phyloP scores from a whole-genome alignment of 2,329 filamentous ascomycete genomes.

The Triangularia verruculosa region DNA sequence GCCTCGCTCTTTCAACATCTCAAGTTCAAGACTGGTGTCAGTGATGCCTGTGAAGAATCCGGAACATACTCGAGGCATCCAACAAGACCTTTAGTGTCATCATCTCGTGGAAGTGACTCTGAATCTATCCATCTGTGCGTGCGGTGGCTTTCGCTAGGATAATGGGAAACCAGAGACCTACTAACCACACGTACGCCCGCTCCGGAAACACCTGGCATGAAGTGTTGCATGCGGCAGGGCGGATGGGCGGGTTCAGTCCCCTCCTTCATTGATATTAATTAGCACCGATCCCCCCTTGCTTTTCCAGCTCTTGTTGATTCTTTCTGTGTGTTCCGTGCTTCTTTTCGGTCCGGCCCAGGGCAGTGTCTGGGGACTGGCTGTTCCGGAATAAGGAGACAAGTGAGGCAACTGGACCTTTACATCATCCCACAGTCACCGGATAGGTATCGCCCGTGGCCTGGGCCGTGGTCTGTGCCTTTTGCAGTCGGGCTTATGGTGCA shows the following conservation, averaged over 20 bases:
- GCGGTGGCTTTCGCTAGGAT: constrained; percentile 8
- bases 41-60: neutral
- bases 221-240: constrained; percentile 15
- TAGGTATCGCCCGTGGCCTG: neutral
- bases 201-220: constrained; percentile 4
- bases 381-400: neutral
- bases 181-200: neutral
- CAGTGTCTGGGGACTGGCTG: neutral
- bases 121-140: neutral
- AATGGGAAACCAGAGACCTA: constrained; percentile 1
- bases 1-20: neutral
- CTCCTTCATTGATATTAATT: constrained; percentile 22
- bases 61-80: neutral
- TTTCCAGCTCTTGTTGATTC: neutral
- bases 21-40: neutral
- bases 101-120: neutral
- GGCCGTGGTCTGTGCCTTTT: neutral
- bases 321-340: neutral
- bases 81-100: neutral
- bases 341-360: neutral
- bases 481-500: neutral
- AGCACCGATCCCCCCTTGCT: constrained; percentile 5
- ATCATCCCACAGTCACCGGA: neutral
- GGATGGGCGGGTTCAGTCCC: constrained; percentile 16
- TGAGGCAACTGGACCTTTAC: neutral